Evolutionary conservation across 169 alveolate species (phyloP).

Genomic region (Cryptosporidium ubiquitum): DNA sequence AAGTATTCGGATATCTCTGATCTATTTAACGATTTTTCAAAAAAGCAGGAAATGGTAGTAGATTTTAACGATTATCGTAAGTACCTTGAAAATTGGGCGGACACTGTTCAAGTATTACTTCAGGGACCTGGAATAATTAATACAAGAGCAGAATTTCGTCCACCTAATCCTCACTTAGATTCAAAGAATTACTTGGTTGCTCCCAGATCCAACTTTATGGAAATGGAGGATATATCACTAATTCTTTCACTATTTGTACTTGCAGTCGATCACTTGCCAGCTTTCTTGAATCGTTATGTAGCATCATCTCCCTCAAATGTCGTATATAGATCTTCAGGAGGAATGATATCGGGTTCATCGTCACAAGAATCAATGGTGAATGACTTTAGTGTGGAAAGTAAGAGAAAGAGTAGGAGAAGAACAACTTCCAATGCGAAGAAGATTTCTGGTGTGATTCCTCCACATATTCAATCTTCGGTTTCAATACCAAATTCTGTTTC

Average conservation of each 20-base stretch:
- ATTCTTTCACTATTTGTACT: constrained; percentile 53
- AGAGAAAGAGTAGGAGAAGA: constrained; percentile 65
- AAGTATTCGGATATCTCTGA: constrained; percentile 44
- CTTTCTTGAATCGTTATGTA: constrained; percentile 42
- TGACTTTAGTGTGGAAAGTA: constrained; percentile 41
- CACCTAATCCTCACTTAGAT: constrained; percentile 52
- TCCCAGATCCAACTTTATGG: constrained; percentile 27
- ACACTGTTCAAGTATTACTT: constrained; percentile 58
- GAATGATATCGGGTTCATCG: constrained; percentile 44
- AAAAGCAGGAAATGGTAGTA: background rate
- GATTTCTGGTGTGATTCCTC: background rate
- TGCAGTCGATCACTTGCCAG: constrained; percentile 51
- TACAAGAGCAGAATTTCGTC: constrained; percentile 20
- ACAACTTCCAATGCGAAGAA: constrained; percentile 53
- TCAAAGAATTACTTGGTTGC: constrained; percentile 17
- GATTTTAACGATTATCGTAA: constrained; percentile 17
- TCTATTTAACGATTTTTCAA: constrained; percentile 55
- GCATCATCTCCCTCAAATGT: constrained; percentile 54
- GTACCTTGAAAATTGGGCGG: constrained; percentile 65
- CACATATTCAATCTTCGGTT: constrained; percentile 15
- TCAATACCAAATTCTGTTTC: background rate
- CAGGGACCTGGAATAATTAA: constrained; percentile 71
- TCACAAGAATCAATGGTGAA: constrained; percentile 64
- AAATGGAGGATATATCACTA: constrained; percentile 54
- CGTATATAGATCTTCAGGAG: constrained; percentile 39